Evolutionary conservation across 75 land plant genomes (phyloP), one percentile per base, ranked within the genome.

Genomic region (Selaginella tamariscina): DNA sequence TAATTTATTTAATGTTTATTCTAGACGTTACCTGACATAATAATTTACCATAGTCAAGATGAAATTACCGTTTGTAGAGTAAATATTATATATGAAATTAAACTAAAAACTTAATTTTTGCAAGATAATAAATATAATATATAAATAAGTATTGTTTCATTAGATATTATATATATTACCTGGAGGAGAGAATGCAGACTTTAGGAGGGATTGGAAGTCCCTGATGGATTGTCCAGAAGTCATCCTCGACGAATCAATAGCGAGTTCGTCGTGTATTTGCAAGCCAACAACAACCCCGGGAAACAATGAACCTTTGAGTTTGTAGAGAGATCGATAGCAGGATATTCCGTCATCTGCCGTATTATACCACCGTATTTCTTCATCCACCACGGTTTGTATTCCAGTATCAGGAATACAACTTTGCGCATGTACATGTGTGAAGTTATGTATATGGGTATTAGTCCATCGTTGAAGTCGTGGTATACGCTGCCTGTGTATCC

Each of bases 381-480:
- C 62, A 59, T 21, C 62, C 62, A 59, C 62, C 62, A 59, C 62
- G 23, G 62, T 5, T 59, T 8, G n/a, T 9, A 26, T 23, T 59
- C 62, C 9, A n/a, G n/a, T 8, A 59, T n/a, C 21, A 59, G 8
- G 62, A 59, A 59, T 9, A 59, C 62, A 26, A 59, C 62, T n/a
- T 27, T n/a, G 62, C 62, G 18, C 26, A 9, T n/a, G 62, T 9
- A 59, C 21, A 2, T 9, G 49, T 67, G 69, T 15, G 71, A 27
- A 0, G 71, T 70, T 62, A 70, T 56, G 30, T 54, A 70, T 30
- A 70, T 49, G 0, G 70, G 70, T 27, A 89, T 29, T 29, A 89
- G 63, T 26, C 84, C 89, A 65, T 89, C 89, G 70, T 84, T 84
- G 79, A 89, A 89, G 49, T 85, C 94, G 55, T 89, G 94, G 72